Evolutionary conservation across 2,329 filamentous ascomycete genomes (phyloP).

Genomic region (Raffaelea albimanens): DNA sequence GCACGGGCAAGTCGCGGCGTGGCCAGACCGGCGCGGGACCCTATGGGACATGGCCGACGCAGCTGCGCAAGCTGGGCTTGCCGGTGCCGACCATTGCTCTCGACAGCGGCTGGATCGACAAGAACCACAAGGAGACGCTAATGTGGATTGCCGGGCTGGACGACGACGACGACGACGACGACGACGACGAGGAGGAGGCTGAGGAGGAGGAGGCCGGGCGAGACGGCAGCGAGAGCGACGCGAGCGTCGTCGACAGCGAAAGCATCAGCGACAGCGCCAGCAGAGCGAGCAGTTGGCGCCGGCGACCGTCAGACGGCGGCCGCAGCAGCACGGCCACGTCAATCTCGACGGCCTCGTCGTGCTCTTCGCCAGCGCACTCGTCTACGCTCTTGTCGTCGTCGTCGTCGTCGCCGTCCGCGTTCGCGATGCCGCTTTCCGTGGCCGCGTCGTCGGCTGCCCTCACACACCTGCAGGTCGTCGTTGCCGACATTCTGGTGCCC

Average conservation of each 20-base stretch:
- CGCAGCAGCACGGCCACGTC: too few relatives aligned
- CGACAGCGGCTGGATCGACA: constrained; percentile 12
- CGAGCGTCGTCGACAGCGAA: too few relatives aligned
- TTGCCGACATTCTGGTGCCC: constrained; percentile 11
- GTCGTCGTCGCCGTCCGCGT: neutral
- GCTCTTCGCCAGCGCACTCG: neutral
- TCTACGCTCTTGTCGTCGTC: neutral
- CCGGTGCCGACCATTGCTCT: constrained; percentile 8
- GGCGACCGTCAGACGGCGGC: too few relatives aligned
- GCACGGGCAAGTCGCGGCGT: neutral
- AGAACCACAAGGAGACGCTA: constrained; percentile 8
- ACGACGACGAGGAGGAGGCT: neutral
- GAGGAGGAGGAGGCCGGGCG: too few relatives aligned
- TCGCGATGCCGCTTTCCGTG: neutral
- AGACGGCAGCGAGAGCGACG: too few relatives aligned
- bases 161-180: neutral
- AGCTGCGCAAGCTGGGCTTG: constrained; percentile 4
- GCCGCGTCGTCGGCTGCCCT: neutral
- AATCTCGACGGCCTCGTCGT: neutral
- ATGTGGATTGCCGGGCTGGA: constrained; percentile 6
- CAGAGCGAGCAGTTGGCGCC: too few relatives aligned
- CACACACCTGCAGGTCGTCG: constrained; percentile 5
- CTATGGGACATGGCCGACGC: constrained; percentile 8
- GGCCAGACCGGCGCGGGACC: neutral
- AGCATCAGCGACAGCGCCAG: too few relatives aligned